Base-by-base conservation (phyloP, 2,329 filamentous ascomycete genomes). In the Anisogramma anomala region DNA sequence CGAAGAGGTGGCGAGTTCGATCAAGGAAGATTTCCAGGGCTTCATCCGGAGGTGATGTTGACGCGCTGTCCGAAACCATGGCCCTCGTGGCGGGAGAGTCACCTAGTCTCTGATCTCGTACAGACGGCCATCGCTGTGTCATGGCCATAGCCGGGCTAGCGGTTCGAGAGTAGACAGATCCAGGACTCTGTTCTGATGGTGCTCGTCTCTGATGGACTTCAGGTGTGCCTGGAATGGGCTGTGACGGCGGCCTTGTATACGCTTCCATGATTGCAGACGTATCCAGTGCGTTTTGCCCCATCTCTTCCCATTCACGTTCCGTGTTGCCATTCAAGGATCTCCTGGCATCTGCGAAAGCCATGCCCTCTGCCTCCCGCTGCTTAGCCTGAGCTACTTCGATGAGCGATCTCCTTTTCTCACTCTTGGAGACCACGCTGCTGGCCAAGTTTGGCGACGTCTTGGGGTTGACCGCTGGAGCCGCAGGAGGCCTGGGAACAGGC, bases 1-100 rank as follows among this genome's bases (percentile, higher is more conserved):
- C 78, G 47, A 76, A 79, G 51, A 91, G 72, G 55, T 88, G 83
- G 15, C 71, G 74, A 3, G 84, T 82, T 19, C 86, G 79, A 5
- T 64, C 57, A 3, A 77, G 73, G 55, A 94, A 94, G 10, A 79
- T 73, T 6, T 71, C 62, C 36, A 88, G 68, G 0, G 85, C 80
- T 41, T 79, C 76, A 36, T 83, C 78, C 3, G 66, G 65, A 9
- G 30, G 30, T n/a, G 72, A 64, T 4, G 69, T 61, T 41, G 31
- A 6, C 10, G 17, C 35, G 6, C 33, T 30, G 35, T 36, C 41
- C 3, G 33, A 15, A 9, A 37, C 34, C 14, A 27, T 25, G 8
- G n/a, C n/a, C 50, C 18, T 50, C 50, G 30, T 46, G 40, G 30
- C 55, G 50, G 13, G 53, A 50, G 11, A 52, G 18, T 37, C 50